phyloP scores from a whole-genome alignment of 1,284 basidiomycete genomes.

The Ustilago esculenta region DNA sequence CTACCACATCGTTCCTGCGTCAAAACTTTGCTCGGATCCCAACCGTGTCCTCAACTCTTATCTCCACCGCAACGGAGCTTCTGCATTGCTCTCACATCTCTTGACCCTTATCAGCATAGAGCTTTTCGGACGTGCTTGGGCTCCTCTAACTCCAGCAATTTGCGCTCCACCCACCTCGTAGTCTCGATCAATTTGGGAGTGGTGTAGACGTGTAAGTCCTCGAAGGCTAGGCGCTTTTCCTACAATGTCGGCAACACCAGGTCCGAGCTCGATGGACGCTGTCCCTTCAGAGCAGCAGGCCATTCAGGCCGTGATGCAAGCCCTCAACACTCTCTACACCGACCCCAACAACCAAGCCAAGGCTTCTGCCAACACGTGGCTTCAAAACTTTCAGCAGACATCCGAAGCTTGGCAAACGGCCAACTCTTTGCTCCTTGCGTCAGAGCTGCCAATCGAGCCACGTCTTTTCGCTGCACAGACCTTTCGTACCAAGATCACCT shows the following conservation, averaged over 20 bases:
- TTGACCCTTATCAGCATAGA: too few relatives aligned
- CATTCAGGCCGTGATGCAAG: slow-evolving; percentile 68
- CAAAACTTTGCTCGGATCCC: not conserved
- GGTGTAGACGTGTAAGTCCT: too few relatives aligned
- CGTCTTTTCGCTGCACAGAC: slow-evolving; percentile 97
- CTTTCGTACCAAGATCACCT: slow-evolving; percentile 92
- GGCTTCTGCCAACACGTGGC: slow-evolving; percentile 71
- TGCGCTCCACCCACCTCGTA: too few relatives aligned
- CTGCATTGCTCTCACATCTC: too few relatives aligned
- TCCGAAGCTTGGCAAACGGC: slow-evolving; percentile 95
- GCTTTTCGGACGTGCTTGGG: too few relatives aligned
- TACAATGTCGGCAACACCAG: slow-evolving; percentile 21
- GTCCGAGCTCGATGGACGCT: slow-evolving; percentile 19
- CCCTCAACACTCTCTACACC: slow-evolving; percentile 71
- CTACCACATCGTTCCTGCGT: too few relatives aligned
- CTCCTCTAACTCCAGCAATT: too few relatives aligned
- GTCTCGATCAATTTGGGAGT: too few relatives aligned
- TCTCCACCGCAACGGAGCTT: too few relatives aligned
- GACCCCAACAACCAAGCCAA: slow-evolving; percentile 82
- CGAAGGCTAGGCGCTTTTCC: too few relatives aligned
- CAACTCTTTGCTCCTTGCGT: slow-evolving; percentile 84
- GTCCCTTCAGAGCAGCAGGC: slow-evolving; percentile 34
- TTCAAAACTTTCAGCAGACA: slow-evolving; percentile 70
- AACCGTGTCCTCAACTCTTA: too few relatives aligned
- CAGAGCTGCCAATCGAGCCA: slow-evolving; percentile 81